phyloP scores from a whole-genome alignment of 257 asterid genomes.

The Gardenia jasminoides region DNA sequence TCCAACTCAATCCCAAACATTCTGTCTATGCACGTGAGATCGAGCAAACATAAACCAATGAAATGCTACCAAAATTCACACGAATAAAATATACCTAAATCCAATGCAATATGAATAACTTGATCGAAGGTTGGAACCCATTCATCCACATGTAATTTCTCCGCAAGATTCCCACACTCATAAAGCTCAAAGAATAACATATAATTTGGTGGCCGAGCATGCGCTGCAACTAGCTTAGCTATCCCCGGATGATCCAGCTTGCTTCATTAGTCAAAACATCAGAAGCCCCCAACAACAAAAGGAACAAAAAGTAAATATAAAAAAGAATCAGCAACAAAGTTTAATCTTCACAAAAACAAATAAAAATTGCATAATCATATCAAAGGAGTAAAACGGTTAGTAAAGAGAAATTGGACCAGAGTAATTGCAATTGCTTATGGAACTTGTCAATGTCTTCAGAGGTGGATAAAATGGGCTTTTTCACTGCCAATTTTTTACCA shows the following conservation, averaged over 20 bases:
- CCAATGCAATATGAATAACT: conserved; percentile 42
- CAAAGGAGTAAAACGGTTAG: neutral
- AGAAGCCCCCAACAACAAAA: neutral
- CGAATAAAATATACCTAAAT: conserved; percentile 50
- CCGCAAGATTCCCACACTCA: conserved; percentile 70
- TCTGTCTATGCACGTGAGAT: neutral
- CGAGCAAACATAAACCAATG: neutral
- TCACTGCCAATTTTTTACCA: conserved; percentile 73
- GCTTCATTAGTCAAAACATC: conserved; percentile 45
- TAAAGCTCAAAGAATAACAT: conserved; percentile 75
- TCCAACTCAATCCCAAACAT: neutral
- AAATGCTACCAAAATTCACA: conserved; percentile 5
- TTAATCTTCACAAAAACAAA: neutral
- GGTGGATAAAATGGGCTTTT: conserved; percentile 80
- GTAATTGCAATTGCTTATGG: conserved; percentile 77
- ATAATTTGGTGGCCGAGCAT: conserved; percentile 88
- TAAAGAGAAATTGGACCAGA: conserved; percentile 28
- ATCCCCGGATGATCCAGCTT: conserved; percentile 82
- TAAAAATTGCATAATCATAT: neutral
- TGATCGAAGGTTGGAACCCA: conserved; percentile 60
- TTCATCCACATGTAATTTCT: conserved; percentile 80
- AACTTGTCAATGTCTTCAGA: conserved; percentile 70
- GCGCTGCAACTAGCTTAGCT: conserved; percentile 79
- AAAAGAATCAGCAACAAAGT: conserved; percentile 19
- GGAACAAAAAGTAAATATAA: conserved; percentile 1